Conservation (phyloP, 306 rosid genomes). For the Acmispon strigosus region DNA sequence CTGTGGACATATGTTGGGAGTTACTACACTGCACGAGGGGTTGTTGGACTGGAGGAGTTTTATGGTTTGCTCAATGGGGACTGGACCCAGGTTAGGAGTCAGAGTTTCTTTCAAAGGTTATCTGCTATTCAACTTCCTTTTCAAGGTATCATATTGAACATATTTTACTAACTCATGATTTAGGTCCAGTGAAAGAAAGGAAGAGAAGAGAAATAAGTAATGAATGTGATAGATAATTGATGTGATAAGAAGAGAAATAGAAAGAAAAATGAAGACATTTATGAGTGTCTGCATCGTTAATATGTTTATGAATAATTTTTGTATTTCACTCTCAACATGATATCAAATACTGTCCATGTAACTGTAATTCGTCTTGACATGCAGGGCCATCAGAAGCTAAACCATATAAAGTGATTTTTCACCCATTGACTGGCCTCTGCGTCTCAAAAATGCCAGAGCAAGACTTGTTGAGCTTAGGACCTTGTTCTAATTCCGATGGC, state of each 20-base stretch:
- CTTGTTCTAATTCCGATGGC: conserved; percentile 48
- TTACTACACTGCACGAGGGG: conserved; percentile 52
- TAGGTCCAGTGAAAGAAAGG: too few species aligned
- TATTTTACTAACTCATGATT: too few species aligned
- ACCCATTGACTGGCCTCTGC: conserved; percentile 63
- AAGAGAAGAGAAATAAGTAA: too few species aligned
- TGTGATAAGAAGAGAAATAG: too few species aligned
- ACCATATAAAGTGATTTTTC: conserved; percentile 48
- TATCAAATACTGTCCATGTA: too few species aligned
- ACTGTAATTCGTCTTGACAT: background rate
- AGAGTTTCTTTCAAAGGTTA: conserved; percentile 39
- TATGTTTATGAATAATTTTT: too few species aligned
- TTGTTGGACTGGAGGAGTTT: conserved; percentile 45
- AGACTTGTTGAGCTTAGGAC: conserved; percentile 39
- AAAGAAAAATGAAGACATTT: too few species aligned
- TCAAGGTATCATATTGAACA: conserved; percentile 43
- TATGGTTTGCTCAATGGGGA: conserved; percentile 46
- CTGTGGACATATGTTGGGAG: conserved; percentile 70
- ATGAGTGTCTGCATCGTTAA: too few species aligned
- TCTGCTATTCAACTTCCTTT: conserved; percentile 53
- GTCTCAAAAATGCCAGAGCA: conserved; percentile 25
- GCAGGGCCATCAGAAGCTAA: conserved; percentile 55
- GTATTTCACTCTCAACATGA: too few species aligned
- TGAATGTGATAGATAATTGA: too few species aligned
- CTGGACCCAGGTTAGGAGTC: conserved; percentile 40